A percentile compares a stretch with the other conserved stretches of the same genome.
phyloP scores from a whole-genome alignment of 2,329 filamentous ascomycete species.

The Apiospora aurea region DNA sequence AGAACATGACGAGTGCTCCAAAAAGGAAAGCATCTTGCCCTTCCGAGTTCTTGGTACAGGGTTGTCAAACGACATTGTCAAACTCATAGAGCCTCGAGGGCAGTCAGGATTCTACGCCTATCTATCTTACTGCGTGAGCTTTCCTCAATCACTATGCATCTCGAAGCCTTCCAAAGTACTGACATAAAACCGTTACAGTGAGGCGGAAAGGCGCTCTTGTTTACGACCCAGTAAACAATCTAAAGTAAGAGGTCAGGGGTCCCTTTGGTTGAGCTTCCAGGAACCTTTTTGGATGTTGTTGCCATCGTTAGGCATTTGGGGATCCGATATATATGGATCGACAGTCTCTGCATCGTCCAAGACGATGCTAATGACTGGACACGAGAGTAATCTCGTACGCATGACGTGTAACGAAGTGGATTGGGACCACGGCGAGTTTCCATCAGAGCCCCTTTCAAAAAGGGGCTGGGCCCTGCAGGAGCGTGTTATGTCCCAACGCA shows the following conservation, averaged over 20 bases:
- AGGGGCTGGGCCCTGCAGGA: neutral
- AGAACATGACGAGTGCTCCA: neutral
- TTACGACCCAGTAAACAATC: neutral
- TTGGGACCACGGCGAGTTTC: neutral
- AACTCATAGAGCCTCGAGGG: neutral
- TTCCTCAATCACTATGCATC: neutral
- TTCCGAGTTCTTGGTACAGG: neutral
- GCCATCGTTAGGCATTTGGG: neutral
- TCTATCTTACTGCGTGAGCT: neutral
- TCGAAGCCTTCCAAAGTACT: neutral
- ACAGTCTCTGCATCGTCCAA: conserved; percentile 3
- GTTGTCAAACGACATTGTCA: neutral
- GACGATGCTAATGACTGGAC: neutral
- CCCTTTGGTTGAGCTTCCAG: neutral
- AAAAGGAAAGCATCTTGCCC: neutral
- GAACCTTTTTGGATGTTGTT: neutral
- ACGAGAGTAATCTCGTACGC: neutral
- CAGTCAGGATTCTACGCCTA: neutral
- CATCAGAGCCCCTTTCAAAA: neutral
- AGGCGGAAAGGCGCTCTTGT: neutral
- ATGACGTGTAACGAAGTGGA: neutral
- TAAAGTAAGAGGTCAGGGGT: neutral
- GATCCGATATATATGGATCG: conserved; percentile 3
- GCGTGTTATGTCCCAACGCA: neutral
- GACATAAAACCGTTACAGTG: neutral